Evolutionary conservation across 306 rosid genomes (phyloP).

Genomic region (Citrullus mucosospermus): DNA sequence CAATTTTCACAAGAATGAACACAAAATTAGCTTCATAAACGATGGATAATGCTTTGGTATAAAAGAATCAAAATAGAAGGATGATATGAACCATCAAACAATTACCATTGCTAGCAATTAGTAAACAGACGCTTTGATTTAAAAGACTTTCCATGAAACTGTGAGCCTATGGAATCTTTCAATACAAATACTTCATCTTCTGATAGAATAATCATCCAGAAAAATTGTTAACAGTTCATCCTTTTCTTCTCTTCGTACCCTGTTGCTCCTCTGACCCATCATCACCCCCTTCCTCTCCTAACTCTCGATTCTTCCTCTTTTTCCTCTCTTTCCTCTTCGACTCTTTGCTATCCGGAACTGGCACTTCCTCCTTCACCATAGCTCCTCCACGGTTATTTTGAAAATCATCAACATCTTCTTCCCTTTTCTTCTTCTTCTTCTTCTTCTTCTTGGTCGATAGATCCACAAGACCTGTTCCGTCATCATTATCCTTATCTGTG

Average conservation of each 20-base stretch:
- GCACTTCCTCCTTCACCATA: not conserved
- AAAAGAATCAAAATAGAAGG: not conserved
- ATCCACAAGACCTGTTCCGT: not conserved
- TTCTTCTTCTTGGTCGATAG: slow-evolving; percentile 5
- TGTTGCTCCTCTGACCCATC: slow-evolving; percentile 6
- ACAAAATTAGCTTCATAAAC: not conserved
- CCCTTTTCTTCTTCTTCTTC: not conserved
- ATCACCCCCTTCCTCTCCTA: slow-evolving; percentile 3
- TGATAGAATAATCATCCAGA: not conserved
- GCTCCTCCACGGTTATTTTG: not conserved
- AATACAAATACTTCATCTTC: slow-evolving; percentile 3
- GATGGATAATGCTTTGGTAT: not conserved
- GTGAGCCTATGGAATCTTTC: not conserved
- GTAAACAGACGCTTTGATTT: not conserved
- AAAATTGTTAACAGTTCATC: not conserved
- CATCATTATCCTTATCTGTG: not conserved
- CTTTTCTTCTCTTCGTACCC: slow-evolving; percentile 14
- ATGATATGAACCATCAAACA: not conserved
- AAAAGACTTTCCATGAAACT: not conserved
- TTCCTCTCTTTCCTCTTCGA: not conserved
- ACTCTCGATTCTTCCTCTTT: slow-evolving; percentile 1
- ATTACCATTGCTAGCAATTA: slow-evolving; percentile 3
- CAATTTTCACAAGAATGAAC: not conserved
- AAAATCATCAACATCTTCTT: not conserved
- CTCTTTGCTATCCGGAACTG: not conserved